These are phyloP conservation scores for Penicillium fuscoglaucum DNA, from an alignment of 2,329 filamentous ascomycete species.

Conservation along the genomic window DNA sequence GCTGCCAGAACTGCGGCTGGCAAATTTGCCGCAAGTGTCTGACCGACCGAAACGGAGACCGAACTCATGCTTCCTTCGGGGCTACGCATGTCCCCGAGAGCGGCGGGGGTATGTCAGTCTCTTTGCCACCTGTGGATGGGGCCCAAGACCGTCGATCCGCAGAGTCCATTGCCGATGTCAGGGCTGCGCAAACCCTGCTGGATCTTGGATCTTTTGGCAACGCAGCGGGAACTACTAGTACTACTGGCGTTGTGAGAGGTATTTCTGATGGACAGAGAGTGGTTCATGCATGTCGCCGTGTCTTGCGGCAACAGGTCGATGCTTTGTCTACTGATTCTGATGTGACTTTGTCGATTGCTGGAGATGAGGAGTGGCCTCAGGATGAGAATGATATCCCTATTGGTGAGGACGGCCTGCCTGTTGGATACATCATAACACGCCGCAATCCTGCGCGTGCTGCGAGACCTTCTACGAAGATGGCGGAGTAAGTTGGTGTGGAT, in stretches of 20 bases:
- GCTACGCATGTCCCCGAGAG: slow-evolving; percentile 6
- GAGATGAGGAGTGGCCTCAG: not conserved
- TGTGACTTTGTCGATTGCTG: not conserved
- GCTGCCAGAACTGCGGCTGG: slow-evolving; percentile 17
- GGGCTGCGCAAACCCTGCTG: not conserved
- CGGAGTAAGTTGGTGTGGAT: not conserved
- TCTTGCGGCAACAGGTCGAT: not conserved
- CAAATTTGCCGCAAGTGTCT: slow-evolving; percentile 15
- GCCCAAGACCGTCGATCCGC: not conserved
- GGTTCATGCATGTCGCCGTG: not conserved
- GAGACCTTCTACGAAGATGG: slow-evolving; percentile 12
- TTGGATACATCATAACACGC: slow-evolving; percentile 7
- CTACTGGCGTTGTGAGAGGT: not conserved
- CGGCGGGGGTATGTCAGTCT: not conserved
- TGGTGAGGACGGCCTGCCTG: slow-evolving; percentile 2
- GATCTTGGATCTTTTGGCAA: not conserved
- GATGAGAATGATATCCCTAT: slow-evolving; percentile 2
- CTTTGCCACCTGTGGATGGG: not conserved
- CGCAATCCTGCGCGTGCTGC: slow-evolving; percentile 16
- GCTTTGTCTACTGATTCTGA: not conserved
- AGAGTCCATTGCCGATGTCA: not conserved
- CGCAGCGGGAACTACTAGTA: not conserved
- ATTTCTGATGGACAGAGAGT: not conserved
- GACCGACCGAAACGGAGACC: slow-evolving; percentile 9
- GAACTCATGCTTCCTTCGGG: slow-evolving; percentile 9